Evolutionary conservation across 2,329 filamentous ascomycete species (phyloP), one percentile per base, ranked within the genome.

Genomic region (Phialemoniopsis sp.): DNA sequence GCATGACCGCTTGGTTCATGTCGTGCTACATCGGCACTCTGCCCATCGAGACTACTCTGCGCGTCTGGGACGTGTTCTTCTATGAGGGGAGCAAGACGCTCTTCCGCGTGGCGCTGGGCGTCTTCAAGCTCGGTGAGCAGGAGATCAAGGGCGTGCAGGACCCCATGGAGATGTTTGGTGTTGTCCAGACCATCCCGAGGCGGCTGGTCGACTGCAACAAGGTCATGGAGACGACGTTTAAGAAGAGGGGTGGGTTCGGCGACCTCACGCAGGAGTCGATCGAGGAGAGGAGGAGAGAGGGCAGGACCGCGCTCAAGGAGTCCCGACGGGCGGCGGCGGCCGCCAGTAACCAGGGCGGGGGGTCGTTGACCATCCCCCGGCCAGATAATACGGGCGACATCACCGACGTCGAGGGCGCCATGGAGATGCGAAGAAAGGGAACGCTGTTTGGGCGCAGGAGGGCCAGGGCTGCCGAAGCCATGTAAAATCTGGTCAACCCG

Each of bases 1-100:
- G 89, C 50, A 89, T 93, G 62, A 95, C 90, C 9, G 87, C 90
- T 4, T 97, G 91, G 91, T 94, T 97, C 62, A 96, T 97, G 91
- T 94, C 87, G 36, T 87, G 93, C 52, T 96, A 93, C 60, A 93
- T 96, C 45, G 89, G 90, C 38, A 95, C 88, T 1, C 68, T 97
- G 14, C 91, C 91, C 3, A 89, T 95, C 45, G 91, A 97, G 64
- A 89, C 85, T 14, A 91, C 90, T 0, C 75, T 96, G 14, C 85
- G 91, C 8, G 88, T 96, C 2, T 97, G 91, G 91, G 91, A 97
- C 52, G 80, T 89, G 2, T 90, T 97, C 57, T 95, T 96, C 60
- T 95, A 94, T 61, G 91, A 97, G 62, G 91, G 91, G 4, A 89
- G 86, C 36, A 94, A 93, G 60, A 95, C 89, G 1, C 77, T 97